phyloP scores from a whole-genome alignment of 495 filamentous ascomycete genomes.

The Penicillium crystallinum region DNA sequence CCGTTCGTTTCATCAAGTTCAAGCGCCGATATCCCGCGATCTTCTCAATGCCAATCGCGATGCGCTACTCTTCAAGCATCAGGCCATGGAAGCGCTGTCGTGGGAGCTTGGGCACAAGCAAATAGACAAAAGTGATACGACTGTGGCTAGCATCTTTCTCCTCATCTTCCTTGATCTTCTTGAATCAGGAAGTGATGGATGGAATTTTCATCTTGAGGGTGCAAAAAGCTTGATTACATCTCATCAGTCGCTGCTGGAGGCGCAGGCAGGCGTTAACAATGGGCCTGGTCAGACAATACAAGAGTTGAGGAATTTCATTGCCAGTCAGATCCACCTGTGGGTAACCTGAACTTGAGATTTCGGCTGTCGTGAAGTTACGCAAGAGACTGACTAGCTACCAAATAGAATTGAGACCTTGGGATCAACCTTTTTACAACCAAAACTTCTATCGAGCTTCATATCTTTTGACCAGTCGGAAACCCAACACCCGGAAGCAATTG shows the following conservation, averaged over 20 bases:
- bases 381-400: background rate
- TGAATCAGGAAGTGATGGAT: constrained; percentile 44
- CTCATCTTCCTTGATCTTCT: constrained; percentile 49
- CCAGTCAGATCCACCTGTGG: constrained; percentile 27
- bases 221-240: constrained; percentile 40
- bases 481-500: constrained; percentile 23
- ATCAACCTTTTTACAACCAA: constrained; percentile 42
- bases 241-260: constrained; percentile 3
- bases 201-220: constrained; percentile 46
- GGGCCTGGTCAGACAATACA: constrained; percentile 21
- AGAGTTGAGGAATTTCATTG: constrained; percentile 26
- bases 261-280: constrained; percentile 16
- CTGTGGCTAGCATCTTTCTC: constrained; percentile 45
- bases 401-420: constrained; percentile 38
- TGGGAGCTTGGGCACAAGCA: constrained; percentile 17
- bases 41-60: constrained; percentile 29
- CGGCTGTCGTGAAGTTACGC: background rate
- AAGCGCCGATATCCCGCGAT: constrained; percentile 7
- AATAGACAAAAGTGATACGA: constrained; percentile 22
- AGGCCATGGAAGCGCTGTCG: constrained; percentile 43
- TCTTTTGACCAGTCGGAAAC: constrained; percentile 10
- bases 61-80: constrained; percentile 47
- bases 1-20: constrained; percentile 17
- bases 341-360: background rate
- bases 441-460: constrained; percentile 26